Evolutionary conservation across 768 basidiomycete species (phyloP).

Genomic region (Amanita phalloides): DNA sequence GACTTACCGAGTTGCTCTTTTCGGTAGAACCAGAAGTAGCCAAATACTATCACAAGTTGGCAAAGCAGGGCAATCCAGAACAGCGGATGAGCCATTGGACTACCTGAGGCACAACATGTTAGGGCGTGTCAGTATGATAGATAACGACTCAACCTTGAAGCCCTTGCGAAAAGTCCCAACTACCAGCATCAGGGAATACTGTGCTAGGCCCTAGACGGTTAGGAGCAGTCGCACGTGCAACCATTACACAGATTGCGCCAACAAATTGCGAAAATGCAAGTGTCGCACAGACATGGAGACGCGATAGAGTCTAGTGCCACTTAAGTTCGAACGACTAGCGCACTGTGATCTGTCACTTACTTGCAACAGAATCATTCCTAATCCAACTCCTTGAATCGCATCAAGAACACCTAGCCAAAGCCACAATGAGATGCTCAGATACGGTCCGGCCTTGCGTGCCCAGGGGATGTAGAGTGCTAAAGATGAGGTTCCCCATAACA

Average conservation of each 20-base stretch:
- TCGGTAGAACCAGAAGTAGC: slow-evolving; percentile 96
- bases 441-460: slow-evolving; percentile 80
- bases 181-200: slow-evolving; percentile 88
- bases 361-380: slow-evolving; percentile 86
- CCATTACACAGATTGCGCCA: slow-evolving; percentile 84
- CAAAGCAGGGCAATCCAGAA: slow-evolving; percentile 83
- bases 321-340: slow-evolving; percentile 13
- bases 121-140: not conserved
- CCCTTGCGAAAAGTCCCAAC: slow-evolving; percentile 78
- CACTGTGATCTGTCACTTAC: slow-evolving; percentile 16
- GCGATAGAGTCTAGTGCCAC: slow-evolving; percentile 61
- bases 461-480: slow-evolving; percentile 90
- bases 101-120: slow-evolving; percentile 28
- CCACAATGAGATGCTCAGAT: slow-evolving; percentile 86
- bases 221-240: slow-evolving; percentile 85
- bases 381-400: slow-evolving; percentile 88
- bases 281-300: slow-evolving; percentile 90
- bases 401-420: slow-evolving; percentile 93
- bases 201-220: slow-evolving; percentile 81
- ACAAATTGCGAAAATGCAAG: slow-evolving; percentile 86
- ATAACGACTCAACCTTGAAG: slow-evolving; percentile 31
- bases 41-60: slow-evolving; percentile 77
- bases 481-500: slow-evolving; percentile 93
- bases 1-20: slow-evolving; percentile 81
- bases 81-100: slow-evolving; percentile 72